A percentile compares a stretch with the other conserved stretches of the same genome.
phyloP scores from a whole-genome alignment of 2,329 filamentous ascomycete species.

The Tolypocladium ovalisporum region DNA sequence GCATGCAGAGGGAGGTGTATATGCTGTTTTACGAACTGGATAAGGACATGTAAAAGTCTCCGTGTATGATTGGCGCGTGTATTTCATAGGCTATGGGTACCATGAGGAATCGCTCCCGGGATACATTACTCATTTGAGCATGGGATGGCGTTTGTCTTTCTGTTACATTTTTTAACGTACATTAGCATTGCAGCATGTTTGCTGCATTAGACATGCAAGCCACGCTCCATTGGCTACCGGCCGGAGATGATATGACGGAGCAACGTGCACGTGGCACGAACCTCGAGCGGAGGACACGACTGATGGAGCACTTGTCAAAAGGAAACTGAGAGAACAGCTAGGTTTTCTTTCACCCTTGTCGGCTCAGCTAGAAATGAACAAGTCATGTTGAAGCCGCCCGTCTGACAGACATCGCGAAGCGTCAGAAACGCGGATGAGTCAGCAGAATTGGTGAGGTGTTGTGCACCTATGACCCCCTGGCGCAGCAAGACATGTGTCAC shows the following conservation, averaged over 20 bases:
- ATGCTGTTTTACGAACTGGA: constrained; percentile 92
- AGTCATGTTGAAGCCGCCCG: neutral
- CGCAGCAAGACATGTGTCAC: too few relatives aligned
- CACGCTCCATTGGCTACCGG: neutral
- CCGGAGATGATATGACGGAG: neutral
- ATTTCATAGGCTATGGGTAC: neutral
- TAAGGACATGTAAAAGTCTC: constrained; percentile 19
- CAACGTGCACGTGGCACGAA: neutral
- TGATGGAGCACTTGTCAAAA: neutral
- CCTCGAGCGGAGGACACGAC: too few relatives aligned
- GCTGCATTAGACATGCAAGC: neutral
- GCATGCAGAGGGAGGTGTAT: constrained; percentile 94
- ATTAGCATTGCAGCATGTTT: neutral
- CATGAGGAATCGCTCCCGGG: neutral
- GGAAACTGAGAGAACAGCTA: neutral
- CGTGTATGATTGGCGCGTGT: neutral
- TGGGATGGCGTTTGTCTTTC: neutral
- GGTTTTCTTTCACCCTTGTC: neutral
- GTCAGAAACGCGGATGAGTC: neutral
- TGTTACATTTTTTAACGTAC: neutral
- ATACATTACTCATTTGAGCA: neutral
- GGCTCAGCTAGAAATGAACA: neutral
- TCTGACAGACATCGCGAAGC: neutral
- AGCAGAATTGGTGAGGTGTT: neutral
- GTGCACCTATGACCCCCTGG: too few relatives aligned